Percentiles rank a stretch among this genome's conserved stretches.
These are phyloP conservation scores for Colletotrichum musicola DNA, from an alignment of 2,329 filamentous ascomycete genomes.

Conservation along the genomic window DNA sequence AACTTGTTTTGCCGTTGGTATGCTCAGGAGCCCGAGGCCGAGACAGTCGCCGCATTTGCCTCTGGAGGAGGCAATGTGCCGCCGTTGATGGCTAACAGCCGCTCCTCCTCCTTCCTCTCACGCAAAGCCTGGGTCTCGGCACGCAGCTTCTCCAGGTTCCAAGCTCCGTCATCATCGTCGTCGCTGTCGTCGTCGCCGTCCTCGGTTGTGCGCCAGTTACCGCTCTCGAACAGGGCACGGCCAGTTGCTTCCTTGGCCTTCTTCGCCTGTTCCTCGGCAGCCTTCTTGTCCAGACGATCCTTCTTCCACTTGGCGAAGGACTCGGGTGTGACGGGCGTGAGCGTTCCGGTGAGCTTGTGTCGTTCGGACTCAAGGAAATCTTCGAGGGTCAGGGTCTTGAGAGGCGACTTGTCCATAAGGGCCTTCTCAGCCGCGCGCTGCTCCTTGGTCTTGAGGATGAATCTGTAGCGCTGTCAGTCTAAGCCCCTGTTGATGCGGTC, in stretches of 20 bases:
- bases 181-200: conserved; percentile 73
- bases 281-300: conserved; percentile 94
- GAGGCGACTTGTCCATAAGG: conserved; percentile 92
- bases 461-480: conserved; percentile 64
- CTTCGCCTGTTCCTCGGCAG: conserved; percentile 89
- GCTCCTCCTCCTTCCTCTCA: conserved; percentile 82
- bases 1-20: conserved; percentile 14
- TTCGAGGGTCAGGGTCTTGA: conserved; percentile 94
- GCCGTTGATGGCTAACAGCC: conserved; percentile 54
- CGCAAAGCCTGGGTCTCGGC: conserved; percentile 85
- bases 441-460: conserved; percentile 97
- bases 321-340: conserved; percentile 95
- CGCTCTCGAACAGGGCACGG: conserved; percentile 94
- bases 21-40: conserved; percentile 39
- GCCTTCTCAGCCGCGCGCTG: conserved; percentile 96
- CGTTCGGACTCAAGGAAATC: conserved; percentile 97
- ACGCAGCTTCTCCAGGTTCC: conserved; percentile 86
- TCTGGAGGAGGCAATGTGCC: conserved; percentile 31
- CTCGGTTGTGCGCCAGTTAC: conserved; percentile 79
- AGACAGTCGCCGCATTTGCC: conserved; percentile 8
- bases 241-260: conserved; percentile 96
- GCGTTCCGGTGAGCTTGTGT: conserved; percentile 90
- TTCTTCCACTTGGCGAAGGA: conserved; percentile 98
- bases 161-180: conserved; percentile 66
- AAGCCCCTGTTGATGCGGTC: not conserved